These are phyloP conservation scores for Ailanthus altissimus DNA, from an alignment of 345 rosid species.

Conservation along the genomic window DNA sequence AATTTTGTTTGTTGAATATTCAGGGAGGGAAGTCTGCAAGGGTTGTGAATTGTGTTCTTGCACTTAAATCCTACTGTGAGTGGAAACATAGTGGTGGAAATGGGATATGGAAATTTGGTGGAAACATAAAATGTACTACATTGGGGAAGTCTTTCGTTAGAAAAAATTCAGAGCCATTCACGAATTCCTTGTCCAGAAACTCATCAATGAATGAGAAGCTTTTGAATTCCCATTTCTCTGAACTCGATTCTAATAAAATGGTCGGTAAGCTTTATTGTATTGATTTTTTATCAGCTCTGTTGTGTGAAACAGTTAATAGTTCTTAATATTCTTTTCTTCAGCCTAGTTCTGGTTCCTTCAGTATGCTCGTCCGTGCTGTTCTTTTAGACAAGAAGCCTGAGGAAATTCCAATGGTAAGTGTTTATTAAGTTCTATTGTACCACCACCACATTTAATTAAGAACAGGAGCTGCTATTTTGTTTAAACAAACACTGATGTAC, in stretches of 20 bases:
- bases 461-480: not conserved
- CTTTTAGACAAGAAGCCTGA: conserved; percentile 80
- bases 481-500: conserved; percentile 1
- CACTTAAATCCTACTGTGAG: conserved; percentile 74
- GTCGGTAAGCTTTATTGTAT: conserved; percentile 47
- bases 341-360: conserved; percentile 56
- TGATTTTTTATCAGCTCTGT: not conserved
- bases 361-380: conserved; percentile 75
- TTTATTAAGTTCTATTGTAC: not conserved
- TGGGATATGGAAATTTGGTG: conserved; percentile 87
- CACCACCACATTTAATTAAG: not conserved
- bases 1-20: conserved; percentile 8
- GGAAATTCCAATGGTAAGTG: conserved; percentile 74
- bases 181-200: conserved; percentile 61
- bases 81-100: conserved; percentile 79
- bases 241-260: conserved; percentile 58
- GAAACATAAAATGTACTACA: conserved; percentile 55
- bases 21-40: conserved; percentile 87
- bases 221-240: conserved; percentile 29
- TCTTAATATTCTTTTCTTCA: conserved; percentile 27
- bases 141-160: conserved; percentile 58
- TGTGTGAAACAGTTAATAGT: conserved; percentile 7
- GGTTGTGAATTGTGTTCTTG: conserved; percentile 74
- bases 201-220: conserved; percentile 49
- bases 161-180: conserved; percentile 75